phyloP scores from a whole-genome alignment of 192 early-diverging fungal genomes.

The Anaeromyces robustus region DNA sequence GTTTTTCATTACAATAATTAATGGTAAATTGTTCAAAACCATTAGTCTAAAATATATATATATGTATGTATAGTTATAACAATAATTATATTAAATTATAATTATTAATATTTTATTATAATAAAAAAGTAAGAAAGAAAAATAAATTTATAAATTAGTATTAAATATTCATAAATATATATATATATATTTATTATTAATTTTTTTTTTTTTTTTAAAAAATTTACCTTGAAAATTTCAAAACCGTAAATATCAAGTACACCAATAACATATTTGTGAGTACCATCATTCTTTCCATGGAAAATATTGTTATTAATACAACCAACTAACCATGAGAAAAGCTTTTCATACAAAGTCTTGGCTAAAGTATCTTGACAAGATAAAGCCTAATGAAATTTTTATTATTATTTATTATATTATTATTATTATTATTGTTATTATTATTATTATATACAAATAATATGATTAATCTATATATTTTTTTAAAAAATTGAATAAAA shows the following conservation, averaged over 20 bases:
- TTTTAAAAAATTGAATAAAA: too few species aligned
- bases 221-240: constrained; percentile 19
- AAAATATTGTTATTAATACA: neutral
- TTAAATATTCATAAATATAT: too few species aligned
- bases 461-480: too few species aligned
- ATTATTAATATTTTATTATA: neutral
- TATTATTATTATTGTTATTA: too few species aligned
- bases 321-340: neutral
- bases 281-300: neutral
- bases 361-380: neutral
- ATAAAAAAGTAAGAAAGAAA: neutral
- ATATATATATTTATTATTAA: too few species aligned
- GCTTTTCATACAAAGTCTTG: neutral
- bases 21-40: constrained; percentile 92
- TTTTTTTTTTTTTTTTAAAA: too few species aligned
- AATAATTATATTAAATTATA: neutral
- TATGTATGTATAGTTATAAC: too few species aligned
- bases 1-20: constrained; percentile 94
- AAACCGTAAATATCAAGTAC: constrained; percentile 99
- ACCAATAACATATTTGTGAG: constrained; percentile 31
- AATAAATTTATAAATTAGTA: too few species aligned
- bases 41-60: constrained; percentile 67
- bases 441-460: neutral
- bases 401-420: neutral
- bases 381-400: neutral